Evolutionary conservation across 345 rosid species (phyloP).

Genomic region (Populus euphratica): DNA sequence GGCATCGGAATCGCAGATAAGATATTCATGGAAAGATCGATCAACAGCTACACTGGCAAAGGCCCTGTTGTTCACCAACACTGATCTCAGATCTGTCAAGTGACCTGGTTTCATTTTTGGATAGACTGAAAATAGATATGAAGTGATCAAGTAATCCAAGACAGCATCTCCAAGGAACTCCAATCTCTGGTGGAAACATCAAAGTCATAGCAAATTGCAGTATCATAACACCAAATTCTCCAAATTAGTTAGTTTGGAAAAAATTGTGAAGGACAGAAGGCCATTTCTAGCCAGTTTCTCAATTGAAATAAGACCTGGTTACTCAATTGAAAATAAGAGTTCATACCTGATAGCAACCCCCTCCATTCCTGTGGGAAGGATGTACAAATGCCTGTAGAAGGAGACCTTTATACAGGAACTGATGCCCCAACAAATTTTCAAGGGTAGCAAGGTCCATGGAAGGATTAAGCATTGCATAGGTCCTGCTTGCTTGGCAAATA

Average conservation of each 20-base stretch:
- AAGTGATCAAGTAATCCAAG: slow-evolving; percentile 85
- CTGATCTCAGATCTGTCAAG: slow-evolving; percentile 84
- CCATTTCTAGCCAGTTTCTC: not conserved
- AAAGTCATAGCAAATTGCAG: slow-evolving; percentile 15
- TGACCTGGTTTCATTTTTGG: slow-evolving; percentile 90
- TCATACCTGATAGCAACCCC: slow-evolving; percentile 93
- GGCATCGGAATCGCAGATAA: slow-evolving; percentile 51
- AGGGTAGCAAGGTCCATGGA: slow-evolving; percentile 40
- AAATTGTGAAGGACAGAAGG: not conserved
- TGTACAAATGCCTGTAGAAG: slow-evolving; percentile 83
- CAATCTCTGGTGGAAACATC: slow-evolving; percentile 56
- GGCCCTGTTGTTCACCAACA: slow-evolving; percentile 68
- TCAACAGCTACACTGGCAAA: slow-evolving; percentile 71
- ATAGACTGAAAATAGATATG: slow-evolving; percentile 70
- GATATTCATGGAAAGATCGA: slow-evolving; percentile 51
- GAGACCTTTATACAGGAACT: slow-evolving; percentile 67
- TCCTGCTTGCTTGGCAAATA: slow-evolving; percentile 52
- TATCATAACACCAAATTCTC: slow-evolving; percentile 13
- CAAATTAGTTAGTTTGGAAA: slow-evolving; percentile 5
- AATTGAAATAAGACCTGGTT: slow-evolving; percentile 2
- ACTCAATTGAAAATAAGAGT: not conserved
- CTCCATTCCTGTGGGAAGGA: slow-evolving; percentile 75
- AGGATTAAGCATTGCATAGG: slow-evolving; percentile 51
- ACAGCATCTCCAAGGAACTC: slow-evolving; percentile 99
- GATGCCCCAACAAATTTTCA: slow-evolving; percentile 49